Evolutionary conservation across 129 eudicot genomes (phyloP).

Genomic region (Saussurea involucrata): DNA sequence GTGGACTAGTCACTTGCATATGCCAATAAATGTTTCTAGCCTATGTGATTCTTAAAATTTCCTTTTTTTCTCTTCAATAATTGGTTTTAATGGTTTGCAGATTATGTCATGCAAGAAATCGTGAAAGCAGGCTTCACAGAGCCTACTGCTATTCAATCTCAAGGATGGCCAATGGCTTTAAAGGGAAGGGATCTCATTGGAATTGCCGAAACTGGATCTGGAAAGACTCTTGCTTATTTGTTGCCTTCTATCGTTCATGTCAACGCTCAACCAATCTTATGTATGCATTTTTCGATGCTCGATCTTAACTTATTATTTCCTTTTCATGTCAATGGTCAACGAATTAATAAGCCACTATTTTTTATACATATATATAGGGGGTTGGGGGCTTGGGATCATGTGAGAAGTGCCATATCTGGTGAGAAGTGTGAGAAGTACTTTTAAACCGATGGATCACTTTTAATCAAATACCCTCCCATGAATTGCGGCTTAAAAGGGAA

Average conservation of each 20-base stretch:
- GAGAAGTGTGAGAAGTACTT: no score
- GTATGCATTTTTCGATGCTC: slow-evolving; percentile 34
- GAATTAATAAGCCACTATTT: no score
- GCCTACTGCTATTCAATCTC: slow-evolving; percentile 99
- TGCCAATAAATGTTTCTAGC: neutral
- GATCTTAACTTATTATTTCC: neutral
- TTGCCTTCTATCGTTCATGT: slow-evolving; percentile 96
- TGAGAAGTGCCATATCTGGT: no score
- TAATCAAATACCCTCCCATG: no score
- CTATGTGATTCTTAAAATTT: neutral
- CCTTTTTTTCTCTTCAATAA: neutral
- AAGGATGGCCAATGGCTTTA: slow-evolving; percentile 99
- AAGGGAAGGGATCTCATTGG: slow-evolving; percentile 99
- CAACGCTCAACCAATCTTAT: slow-evolving; percentile 94
- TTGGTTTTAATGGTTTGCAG: slow-evolving; percentile 28
- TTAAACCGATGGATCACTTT: no score
- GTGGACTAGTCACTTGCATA: no score
- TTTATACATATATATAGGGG: no score
- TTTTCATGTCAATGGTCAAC: no score
- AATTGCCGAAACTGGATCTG: slow-evolving; percentile 99
- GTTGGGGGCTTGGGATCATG: no score
- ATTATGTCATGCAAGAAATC: slow-evolving; percentile 93
- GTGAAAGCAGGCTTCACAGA: slow-evolving; percentile 92
- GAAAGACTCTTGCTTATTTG: slow-evolving; percentile 92
- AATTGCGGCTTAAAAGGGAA: no score